phyloP scores from a whole-genome alignment of 164 flowering plant species.

The Dillenia suffruticosa region DNA sequence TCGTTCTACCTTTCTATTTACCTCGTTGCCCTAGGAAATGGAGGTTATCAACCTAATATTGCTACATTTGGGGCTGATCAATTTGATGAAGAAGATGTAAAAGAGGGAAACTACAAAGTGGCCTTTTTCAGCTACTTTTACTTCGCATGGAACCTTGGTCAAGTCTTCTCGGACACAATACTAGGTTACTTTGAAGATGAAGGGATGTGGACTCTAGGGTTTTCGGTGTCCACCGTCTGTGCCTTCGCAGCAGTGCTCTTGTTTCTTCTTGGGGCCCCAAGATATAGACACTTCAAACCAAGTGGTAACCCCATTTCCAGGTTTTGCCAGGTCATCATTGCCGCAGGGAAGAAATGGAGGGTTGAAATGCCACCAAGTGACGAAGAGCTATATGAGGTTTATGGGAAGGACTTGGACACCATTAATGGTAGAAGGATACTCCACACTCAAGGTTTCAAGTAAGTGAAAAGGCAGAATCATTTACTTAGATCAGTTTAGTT shows the following conservation, averaged over 20 bases:
- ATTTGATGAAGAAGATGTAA: slow-evolving; percentile 68
- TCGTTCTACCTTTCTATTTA: slow-evolving; percentile 74
- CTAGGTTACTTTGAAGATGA: slow-evolving; percentile 77
- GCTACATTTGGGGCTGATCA: slow-evolving; percentile 98
- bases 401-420: slow-evolving; percentile 32
- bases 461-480: slow-evolving; percentile 13
- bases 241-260: slow-evolving; percentile 62
- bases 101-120: slow-evolving; percentile 63
- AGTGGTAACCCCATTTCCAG: slow-evolving; percentile 82
- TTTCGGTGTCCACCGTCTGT: slow-evolving; percentile 72
- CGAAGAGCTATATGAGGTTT: slow-evolving; percentile 42
- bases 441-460: slow-evolving; percentile 84
- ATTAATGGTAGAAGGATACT: slow-evolving; percentile 53
- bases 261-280: slow-evolving; percentile 64
- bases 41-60: slow-evolving; percentile 93
- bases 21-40: slow-evolving; percentile 79
- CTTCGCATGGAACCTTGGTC: slow-evolving; percentile 81
- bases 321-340: slow-evolving; percentile 63
- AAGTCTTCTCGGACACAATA: slow-evolving; percentile 82
- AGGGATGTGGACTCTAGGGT: slow-evolving; percentile 87
- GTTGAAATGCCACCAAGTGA: slow-evolving; percentile 30
- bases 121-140: slow-evolving; percentile 95
- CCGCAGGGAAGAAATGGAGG: slow-evolving; percentile 67
- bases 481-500: not conserved
- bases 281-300: slow-evolving; percentile 76